phyloP scores from a whole-genome alignment of 139 green algal genomes.

The Picochlorum sp. region DNA sequence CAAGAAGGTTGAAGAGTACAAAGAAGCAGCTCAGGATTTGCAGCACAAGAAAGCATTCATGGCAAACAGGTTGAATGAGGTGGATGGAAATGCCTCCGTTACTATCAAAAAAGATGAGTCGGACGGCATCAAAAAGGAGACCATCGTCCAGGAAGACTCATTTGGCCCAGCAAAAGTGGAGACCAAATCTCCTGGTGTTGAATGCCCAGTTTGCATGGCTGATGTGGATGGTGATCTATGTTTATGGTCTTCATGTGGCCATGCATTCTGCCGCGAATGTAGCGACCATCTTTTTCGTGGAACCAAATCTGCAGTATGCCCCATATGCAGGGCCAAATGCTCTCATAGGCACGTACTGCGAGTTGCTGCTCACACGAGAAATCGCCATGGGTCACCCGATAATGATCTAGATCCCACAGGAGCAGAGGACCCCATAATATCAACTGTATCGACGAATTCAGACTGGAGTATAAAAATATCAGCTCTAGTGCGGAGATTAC shows the following conservation, averaged over 20 bases:
- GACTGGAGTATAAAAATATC: conserved; percentile 2
- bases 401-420: not conserved
- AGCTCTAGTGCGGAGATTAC: not conserved
- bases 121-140: not conserved
- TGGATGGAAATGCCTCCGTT: not conserved
- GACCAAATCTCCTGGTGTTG: conserved; percentile 6
- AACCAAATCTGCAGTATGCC: not conserved
- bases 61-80: not conserved
- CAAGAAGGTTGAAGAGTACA: not conserved
- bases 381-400: not conserved
- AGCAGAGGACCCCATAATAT: not conserved
- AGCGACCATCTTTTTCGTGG: conserved; percentile 11
- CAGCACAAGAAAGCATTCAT: not conserved
- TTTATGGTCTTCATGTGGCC: conserved; percentile 35
- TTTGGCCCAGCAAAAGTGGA: not conserved
- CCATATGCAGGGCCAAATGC: not conserved
- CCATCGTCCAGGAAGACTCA: not conserved
- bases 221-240: conserved; percentile 14
- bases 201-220: conserved; percentile 30
- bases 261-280: conserved; percentile 48
- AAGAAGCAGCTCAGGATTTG: not conserved
- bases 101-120: not conserved
- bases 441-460: not conserved
- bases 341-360: not conserved
- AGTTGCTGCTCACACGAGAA: not conserved